Base-by-base conservation (phyloP, 1,284 basidiomycete species). In the Xanthoconium separans region DNA sequence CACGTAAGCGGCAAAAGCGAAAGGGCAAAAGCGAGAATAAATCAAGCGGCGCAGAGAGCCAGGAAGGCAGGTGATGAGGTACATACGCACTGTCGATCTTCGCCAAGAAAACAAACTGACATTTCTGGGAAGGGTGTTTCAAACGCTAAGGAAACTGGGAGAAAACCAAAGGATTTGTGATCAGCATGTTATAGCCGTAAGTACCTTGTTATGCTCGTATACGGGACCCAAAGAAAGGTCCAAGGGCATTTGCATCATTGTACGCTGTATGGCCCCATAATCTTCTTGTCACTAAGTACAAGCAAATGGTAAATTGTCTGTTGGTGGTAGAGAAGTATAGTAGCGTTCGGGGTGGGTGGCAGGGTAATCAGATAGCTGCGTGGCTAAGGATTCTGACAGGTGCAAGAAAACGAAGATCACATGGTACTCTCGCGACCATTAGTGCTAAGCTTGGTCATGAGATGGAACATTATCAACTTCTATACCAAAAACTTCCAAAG, bases 121-220 rank as follows among this genome's bases (percentile, higher is more conserved):
- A 33, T 13, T 16, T 36, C 22, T 22, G 12, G 49, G 16, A 51
- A 83, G 80, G 75, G 13, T 1, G 71, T 72, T 16, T 68, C 75
- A 31, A 73, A 73, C 22, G 75, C 74, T 24, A 70, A 69, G 42
- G 68, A 79, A 63, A 72, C 73, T 0, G 77, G 76, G 54, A 72
- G 77, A 15, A 73, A 81, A 47, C 71, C 78, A 61, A 77, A 77
- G 33, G 57, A 49, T 33, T 16, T 44, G 31, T 43, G 7, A 51
- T 47, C 22, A 22, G n/a, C 16, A 9, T 40, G 29, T 6, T 16
- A 34, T 31, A 13, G 39, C 9, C 4, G 39, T 40, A 16, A 36
- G n/a, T 16, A 36, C 34, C 34, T n/a, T n/a, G 10, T 40, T 18
- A 40, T 13, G 20, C 11, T 40, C 16, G 39, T 22, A 13, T 15